Evolutionary conservation across 2,329 filamentous ascomycete species (phyloP).

Genomic region (Apiospora pterosperma): DNA sequence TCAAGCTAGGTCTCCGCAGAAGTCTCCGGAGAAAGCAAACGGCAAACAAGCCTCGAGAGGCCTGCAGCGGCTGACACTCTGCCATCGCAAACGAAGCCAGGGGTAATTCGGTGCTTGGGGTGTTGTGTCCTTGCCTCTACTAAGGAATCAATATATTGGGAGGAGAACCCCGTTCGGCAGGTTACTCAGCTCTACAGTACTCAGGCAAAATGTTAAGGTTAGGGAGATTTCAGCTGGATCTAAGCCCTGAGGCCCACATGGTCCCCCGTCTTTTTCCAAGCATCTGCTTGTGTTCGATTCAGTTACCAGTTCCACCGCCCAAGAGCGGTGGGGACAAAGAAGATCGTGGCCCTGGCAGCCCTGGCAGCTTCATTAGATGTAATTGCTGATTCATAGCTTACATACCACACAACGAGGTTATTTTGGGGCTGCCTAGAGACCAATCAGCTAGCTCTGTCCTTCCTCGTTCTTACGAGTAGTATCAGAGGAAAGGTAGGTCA

Average conservation of each 20-base stretch:
- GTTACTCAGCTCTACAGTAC: not conserved
- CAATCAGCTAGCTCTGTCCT: too few relatives aligned
- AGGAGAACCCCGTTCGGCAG: not conserved
- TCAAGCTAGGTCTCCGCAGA: too few relatives aligned
- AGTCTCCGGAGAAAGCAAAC: too few relatives aligned
- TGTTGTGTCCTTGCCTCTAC: not conserved
- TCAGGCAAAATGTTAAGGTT: too few relatives aligned
- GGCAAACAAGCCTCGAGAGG: too few relatives aligned
- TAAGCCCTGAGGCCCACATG: not conserved
- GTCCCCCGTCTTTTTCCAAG: not conserved
- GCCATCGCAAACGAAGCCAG: not conserved
- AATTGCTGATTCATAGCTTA: not conserved
- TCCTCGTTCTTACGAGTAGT: not conserved
- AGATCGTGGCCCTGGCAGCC: not conserved
- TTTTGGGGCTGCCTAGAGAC: not conserved
- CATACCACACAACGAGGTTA: not conserved
- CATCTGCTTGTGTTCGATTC: not conserved
- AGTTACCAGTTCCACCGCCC: not conserved
- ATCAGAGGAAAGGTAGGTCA: too few relatives aligned
- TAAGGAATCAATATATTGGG: not conserved
- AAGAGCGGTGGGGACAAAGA: not conserved
- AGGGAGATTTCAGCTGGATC: not conserved
- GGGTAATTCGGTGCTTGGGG: not conserved
- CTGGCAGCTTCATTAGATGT: not conserved
- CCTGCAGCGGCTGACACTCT: not conserved